Evolutionary conservation across 2,329 filamentous ascomycete species (phyloP), one percentile per base, ranked within the genome.

Genomic region (Didymella exigua): DNA sequence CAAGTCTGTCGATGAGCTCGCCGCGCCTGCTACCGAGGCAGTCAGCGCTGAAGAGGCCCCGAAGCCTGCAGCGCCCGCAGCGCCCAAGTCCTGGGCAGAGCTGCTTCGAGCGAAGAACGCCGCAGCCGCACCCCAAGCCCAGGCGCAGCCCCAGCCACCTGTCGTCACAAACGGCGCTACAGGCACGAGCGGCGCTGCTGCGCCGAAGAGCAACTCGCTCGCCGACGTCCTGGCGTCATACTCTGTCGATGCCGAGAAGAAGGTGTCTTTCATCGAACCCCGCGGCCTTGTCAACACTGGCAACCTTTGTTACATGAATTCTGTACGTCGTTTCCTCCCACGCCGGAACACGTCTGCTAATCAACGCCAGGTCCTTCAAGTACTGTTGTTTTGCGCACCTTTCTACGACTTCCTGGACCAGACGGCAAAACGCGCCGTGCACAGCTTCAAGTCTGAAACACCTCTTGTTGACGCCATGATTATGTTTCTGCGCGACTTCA

Each of bases 241-340:
- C 73, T 84, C 84, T 48, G 86, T 92, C 21, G 83, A 85, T 53
- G 80, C 81, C 31, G 82, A 82, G 41, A 79, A 82, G 54, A 90
- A 89, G 67, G 80, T 93, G 62, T 82, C 89, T 16, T 97, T 97
- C 70, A 82, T 99, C 45, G 91, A 98, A 77, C 95, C 95, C 45
- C 86, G 93, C 63, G 95, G 95, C 43, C 84, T 99, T 70, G 90
- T 96, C 64, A 99, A 99, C 77, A 96, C 93, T 34, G 95, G 95
- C 44, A 98, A 99, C 73, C 96, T 98, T 90, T 99, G 95, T 77
- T 99, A 99, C 78, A 98, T 99, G 95, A 99, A 98, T 80, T 97
- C 95, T 60, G 93, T 96, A 82, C 78, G 90, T 79, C 19, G 11
- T 21, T 3, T 1, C 4, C 33, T 21, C 18, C 33, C 18, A 36